A percentile compares a stretch with the other conserved stretches of the same genome.
phyloP scores from a whole-genome alignment of 106 monocot species.

The Amphibolis antarctica region DNA sequence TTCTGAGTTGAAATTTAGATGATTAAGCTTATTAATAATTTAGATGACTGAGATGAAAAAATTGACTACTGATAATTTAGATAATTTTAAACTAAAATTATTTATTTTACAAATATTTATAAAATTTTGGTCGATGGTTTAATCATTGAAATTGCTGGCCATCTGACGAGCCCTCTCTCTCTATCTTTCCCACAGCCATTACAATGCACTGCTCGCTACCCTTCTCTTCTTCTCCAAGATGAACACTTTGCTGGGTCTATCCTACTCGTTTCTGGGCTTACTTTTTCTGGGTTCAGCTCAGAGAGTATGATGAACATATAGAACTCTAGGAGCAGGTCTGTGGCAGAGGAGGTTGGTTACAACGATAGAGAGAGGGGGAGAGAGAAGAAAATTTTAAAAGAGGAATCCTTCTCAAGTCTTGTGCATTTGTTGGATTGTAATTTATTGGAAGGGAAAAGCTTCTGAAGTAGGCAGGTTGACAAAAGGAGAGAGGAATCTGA shows the following conservation, averaged over 20 bases:
- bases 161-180: not conserved
- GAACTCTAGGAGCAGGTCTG: not conserved
- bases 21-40: no score
- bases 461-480: constrained; percentile 3
- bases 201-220: not conserved
- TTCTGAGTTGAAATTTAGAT: no score
- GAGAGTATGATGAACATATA: not conserved
- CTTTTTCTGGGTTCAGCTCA: not conserved
- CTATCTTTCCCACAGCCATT: not conserved
- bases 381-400: no score
- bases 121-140: constrained; percentile 9
- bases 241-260: not conserved
- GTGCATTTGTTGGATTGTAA: no score
- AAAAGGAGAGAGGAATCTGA: constrained; percentile 40
- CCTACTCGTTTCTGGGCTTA: not conserved
- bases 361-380: no score
- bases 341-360: no score
- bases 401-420: no score
- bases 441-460: not conserved
- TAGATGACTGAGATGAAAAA: no score
- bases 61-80: no score
- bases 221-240: not conserved
- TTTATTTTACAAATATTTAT: no score
- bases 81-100: no score
- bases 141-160: constrained; percentile 15